phyloP scores from a whole-genome alignment of 768 basidiomycete genomes.

The Pholiota microspora region DNA sequence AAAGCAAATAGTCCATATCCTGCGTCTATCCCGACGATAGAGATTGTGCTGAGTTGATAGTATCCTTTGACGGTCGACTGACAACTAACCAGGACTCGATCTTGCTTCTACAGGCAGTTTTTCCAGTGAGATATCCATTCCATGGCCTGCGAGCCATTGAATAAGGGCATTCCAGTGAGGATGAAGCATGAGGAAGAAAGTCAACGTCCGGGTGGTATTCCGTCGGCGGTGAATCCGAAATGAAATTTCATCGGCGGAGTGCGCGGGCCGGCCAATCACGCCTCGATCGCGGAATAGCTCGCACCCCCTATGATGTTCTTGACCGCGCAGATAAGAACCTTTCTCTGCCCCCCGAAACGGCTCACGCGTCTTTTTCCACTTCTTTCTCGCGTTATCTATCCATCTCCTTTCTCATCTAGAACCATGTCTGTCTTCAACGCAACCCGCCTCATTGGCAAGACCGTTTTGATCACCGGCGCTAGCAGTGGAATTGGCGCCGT shows the following conservation, averaged over 20 bases:
- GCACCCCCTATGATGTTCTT: constrained; percentile 6
- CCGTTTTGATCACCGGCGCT: constrained; percentile 86
- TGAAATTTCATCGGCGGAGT: not conserved
- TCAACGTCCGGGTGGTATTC: not conserved
- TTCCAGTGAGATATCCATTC: constrained; percentile 37
- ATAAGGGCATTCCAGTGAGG: constrained; percentile 49
- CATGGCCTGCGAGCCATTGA: constrained; percentile 49
- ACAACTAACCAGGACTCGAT: constrained; percentile 44
- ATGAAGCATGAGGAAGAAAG: constrained; percentile 15
- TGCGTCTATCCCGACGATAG: constrained; percentile 37
- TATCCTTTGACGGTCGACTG: constrained; percentile 1
- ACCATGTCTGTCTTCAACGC: constrained; percentile 81
- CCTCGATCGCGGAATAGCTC: constrained; percentile 21
- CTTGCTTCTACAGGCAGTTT: constrained; percentile 52
- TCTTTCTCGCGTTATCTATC: constrained; percentile 2
- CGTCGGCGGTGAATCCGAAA: not conserved
- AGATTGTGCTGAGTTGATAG: constrained; percentile 4
- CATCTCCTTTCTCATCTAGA: constrained; percentile 5
- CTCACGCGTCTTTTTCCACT: constrained; percentile 14
- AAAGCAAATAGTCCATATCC: constrained; percentile 71
- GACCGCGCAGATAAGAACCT: constrained; percentile 14
- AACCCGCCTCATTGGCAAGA: constrained; percentile 78
- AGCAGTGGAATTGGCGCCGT: constrained; percentile 90
- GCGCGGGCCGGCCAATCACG: constrained; percentile 14
- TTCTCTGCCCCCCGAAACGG: constrained; percentile 9